Conservation (phyloP, 2,329 filamentous ascomycete species). For the Penicillium griseofulvum region DNA sequence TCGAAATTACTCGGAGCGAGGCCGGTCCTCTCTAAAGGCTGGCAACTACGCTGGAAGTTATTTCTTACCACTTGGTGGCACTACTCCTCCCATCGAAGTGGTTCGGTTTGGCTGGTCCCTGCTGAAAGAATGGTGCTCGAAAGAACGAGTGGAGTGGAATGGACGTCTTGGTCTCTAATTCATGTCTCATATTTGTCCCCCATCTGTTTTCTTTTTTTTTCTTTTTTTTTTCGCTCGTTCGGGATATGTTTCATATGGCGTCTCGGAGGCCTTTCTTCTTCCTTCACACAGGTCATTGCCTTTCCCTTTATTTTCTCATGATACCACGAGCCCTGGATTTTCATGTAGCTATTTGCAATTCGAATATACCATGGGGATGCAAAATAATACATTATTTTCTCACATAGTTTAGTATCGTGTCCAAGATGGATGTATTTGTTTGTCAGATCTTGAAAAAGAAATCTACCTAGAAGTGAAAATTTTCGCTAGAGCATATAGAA, state of each 20-base stretch:
- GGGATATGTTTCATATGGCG: slow-evolving; percentile 6
- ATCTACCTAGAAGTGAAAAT: not conserved
- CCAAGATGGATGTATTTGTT: not conserved
- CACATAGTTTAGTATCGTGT: not conserved
- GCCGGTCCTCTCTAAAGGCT: slow-evolving; percentile 33
- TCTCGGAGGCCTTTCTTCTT: slow-evolving; percentile 6
- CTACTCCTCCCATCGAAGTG: slow-evolving; percentile 45
- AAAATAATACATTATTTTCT: not conserved
- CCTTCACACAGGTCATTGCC: slow-evolving; percentile 1
- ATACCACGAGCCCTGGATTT: slow-evolving; percentile 33
- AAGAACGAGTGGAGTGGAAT: slow-evolving; percentile 47
- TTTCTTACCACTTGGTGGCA: slow-evolving; percentile 45
- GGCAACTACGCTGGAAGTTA: slow-evolving; percentile 39
- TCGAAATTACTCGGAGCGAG: slow-evolving; percentile 38
- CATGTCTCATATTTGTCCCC: not conserved
- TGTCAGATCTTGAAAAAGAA: not conserved
- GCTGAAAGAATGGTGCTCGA: slow-evolving; percentile 47
- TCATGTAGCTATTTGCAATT: slow-evolving; percentile 21
- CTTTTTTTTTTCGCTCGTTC: not conserved
- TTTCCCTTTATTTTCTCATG: slow-evolving; percentile 23
- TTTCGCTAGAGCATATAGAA: not conserved
- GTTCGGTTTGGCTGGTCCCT: slow-evolving; percentile 46
- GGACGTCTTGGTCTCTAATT: slow-evolving; percentile 40
- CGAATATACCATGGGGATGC: slow-evolving; percentile 18
- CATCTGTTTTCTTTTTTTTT: no score